Percentiles rank a stretch among this genome's conserved stretches.
Evolutionary conservation across 495 filamentous ascomycete species (phyloP).

Genomic region (Cercophora sp.): DNA sequence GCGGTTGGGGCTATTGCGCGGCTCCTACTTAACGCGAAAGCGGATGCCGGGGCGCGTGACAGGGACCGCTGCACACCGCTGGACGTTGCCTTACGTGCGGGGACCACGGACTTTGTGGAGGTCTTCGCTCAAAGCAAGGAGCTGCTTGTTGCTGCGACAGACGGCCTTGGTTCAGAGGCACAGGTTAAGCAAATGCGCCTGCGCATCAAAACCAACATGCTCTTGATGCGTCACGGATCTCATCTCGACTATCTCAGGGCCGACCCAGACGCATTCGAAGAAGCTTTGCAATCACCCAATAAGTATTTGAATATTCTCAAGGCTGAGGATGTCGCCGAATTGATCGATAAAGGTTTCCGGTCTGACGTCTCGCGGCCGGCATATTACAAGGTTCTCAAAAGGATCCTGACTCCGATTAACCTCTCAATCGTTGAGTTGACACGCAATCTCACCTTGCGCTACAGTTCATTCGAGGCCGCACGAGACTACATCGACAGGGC

Average conservation of each 20-base stretch:
- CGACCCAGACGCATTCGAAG: background rate
- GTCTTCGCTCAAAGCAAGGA: constrained; percentile 11
- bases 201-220: background rate
- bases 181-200: background rate
- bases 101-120: constrained; percentile 3
- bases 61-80: background rate
- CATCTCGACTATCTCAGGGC: background rate
- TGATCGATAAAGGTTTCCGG: background rate
- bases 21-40: background rate
- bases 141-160: background rate
- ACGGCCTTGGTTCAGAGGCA: background rate
- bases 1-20: background rate
- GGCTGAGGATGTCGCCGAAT: background rate
- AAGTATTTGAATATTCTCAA: background rate
- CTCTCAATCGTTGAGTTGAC: background rate
- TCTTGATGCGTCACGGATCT: background rate
- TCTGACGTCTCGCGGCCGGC: background rate
- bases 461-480: background rate
- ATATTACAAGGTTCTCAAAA: background rate
- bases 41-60: background rate
- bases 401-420: background rate
- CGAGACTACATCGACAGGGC: background rate
- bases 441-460: background rate
- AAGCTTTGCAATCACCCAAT: background rate
- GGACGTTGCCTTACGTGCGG: constrained; percentile 9